Percentiles rank a stretch among this genome's conserved stretches.
Conservation (phyloP, 2,329 filamentous ascomycete genomes). For the Aureobasidium sp. region DNA sequence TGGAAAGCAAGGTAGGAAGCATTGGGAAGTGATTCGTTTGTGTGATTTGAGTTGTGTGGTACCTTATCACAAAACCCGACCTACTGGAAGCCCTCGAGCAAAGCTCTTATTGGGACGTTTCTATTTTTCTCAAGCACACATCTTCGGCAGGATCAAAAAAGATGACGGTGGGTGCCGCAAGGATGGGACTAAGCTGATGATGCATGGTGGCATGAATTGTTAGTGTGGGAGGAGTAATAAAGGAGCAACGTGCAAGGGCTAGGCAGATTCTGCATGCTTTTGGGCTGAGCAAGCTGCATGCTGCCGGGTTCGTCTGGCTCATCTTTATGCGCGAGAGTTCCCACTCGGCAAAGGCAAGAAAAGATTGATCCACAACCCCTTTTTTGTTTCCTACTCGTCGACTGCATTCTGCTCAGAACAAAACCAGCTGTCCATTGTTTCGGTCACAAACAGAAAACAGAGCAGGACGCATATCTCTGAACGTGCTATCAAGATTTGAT, state of each 20-base stretch:
- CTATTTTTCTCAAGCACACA: background rate
- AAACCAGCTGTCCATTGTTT: constrained; percentile 5
- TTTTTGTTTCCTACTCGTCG: background rate
- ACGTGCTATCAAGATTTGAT: constrained; percentile 8
- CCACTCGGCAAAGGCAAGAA: background rate
- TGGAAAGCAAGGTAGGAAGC: background rate
- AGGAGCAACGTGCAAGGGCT: constrained; percentile 10
- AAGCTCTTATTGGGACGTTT: background rate
- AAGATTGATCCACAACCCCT: background rate
- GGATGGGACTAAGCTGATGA: constrained; percentile 1
- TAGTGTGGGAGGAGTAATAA: constrained; percentile 2
- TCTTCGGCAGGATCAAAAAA: constrained; percentile 1
- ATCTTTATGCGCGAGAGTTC: background rate
- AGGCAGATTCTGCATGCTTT: background rate
- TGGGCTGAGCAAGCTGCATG: background rate
- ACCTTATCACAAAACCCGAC: constrained; percentile 4
- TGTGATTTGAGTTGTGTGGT: constrained; percentile 8
- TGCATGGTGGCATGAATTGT: background rate
- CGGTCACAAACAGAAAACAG: background rate
- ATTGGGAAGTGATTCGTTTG: background rate
- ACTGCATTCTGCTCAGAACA: background rate
- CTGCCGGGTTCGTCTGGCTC: background rate
- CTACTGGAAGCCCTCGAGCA: background rate
- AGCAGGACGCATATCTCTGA: background rate
- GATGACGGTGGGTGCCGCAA: constrained; percentile 13